Base-by-base conservation (phyloP, 345 rosid genomes). In the Camelina hispida region DNA sequence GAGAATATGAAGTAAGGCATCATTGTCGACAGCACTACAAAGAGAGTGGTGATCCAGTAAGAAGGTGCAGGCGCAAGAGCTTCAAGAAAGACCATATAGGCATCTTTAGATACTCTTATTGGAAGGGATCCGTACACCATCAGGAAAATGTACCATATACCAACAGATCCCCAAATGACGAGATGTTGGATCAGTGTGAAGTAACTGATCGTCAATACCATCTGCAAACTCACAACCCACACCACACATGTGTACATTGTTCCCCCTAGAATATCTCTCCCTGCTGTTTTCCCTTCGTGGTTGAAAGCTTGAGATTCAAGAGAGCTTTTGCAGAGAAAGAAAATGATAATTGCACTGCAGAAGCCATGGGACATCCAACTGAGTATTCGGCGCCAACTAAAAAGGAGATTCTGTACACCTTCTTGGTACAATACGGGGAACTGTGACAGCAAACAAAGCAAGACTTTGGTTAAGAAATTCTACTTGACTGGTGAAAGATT, bases 381-480 rank as follows among this genome's bases (percentile, higher is more conserved):
- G 9, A 89, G 9, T 58, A 95, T 87, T 64, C 97, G 84, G 52
- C 84, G 74, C 99, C 99, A 95, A 76, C 91, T 82, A 77, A 95
- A 91, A 64, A 91, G 93, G 34, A 80, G 84, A 69, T 90, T 90
- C 74, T 90, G 90, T 23, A 91, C 85, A 59, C 97, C 99, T 85
- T 91, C 92, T 87, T 91, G 97, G 85, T 91, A 95, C 67, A 95
- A 76, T 30, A 85, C 55, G 13, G 99, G 99, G 78, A 90, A 95
- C 99, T 94, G 96, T 66, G 18, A 78, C n/a, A 74, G 34, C 8
- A 71, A 63, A 76, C 20, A 40, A 34, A 34, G 66, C 11, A 71
- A 58, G 9, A 59, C 28, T 16, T 25, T 56, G 12, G 25, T 74
- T 62, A 70, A 28, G 52, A 73, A 73, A 59, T 6, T 46, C 42